These are phyloP conservation scores for Aethionema arabicum DNA, from an alignment of 345 rosid species.

Conservation along the genomic window DNA sequence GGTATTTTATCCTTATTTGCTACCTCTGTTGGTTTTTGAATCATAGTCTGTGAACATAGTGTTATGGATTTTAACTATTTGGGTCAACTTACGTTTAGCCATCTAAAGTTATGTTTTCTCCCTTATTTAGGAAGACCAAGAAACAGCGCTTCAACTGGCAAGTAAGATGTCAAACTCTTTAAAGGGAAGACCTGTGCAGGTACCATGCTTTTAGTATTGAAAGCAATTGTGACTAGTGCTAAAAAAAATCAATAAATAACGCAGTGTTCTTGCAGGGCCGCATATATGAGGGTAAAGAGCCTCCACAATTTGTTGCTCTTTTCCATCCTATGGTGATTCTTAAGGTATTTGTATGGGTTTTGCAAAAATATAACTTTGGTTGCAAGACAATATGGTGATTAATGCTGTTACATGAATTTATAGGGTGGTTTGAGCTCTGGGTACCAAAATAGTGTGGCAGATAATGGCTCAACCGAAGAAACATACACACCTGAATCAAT, in stretches of 20 bases:
- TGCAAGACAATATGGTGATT: slow-evolving; percentile 17
- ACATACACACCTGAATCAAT: slow-evolving; percentile 67
- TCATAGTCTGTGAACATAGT: not conserved
- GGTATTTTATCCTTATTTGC: not conserved
- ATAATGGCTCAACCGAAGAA: slow-evolving; percentile 63
- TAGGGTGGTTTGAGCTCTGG: slow-evolving; percentile 97
- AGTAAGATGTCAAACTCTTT: slow-evolving; percentile 72
- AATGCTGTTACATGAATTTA: slow-evolving; percentile 28
- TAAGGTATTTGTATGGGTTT: slow-evolving; percentile 52
- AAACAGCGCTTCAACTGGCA: slow-evolving; percentile 69
- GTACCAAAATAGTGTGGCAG: slow-evolving; percentile 61
- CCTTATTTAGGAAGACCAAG: slow-evolving; percentile 76
- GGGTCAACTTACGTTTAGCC: not conserved
- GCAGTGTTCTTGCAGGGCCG: slow-evolving; percentile 58
- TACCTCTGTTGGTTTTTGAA: too few species aligned
- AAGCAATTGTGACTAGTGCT: slow-evolving; percentile 4
- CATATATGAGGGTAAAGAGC: slow-evolving; percentile 88
- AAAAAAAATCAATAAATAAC: not conserved
- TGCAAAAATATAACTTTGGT: slow-evolving; percentile 6
- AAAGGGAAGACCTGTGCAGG: slow-evolving; percentile 95
- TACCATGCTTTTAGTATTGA: slow-evolving; percentile 32
- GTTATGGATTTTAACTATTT: not conserved
- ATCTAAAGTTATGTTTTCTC: slow-evolving; percentile 7
- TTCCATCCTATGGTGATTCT: slow-evolving; percentile 92
- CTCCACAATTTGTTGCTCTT: slow-evolving; percentile 92